Evolutionary conservation across 495 filamentous ascomycete species (phyloP).

Genomic region (Oleoguttula mirabilis): DNA sequence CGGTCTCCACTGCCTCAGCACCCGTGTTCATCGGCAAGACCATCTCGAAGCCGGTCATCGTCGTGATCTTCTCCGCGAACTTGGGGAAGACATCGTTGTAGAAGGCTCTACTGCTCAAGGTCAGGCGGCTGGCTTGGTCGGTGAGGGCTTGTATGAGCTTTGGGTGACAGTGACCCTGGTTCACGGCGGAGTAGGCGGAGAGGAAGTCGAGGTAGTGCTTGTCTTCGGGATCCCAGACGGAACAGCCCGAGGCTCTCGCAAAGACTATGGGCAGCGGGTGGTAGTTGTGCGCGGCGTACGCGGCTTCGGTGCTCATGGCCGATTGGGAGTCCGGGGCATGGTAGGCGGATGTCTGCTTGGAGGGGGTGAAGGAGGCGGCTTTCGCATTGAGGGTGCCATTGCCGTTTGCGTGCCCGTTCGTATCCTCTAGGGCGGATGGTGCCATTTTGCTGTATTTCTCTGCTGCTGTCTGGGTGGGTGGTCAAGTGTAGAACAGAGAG

Average conservation of each 20-base stretch:
- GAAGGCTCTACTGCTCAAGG: constrained; percentile 90
- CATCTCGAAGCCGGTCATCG: constrained; percentile 93
- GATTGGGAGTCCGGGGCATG: constrained; percentile 68
- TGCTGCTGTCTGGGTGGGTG: too few relatives aligned
- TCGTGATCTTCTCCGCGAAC: constrained; percentile 85
- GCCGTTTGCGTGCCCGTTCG: too few relatives aligned
- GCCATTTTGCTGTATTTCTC: too few relatives aligned
- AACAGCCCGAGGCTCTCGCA: constrained; percentile 46
- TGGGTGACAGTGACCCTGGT: constrained; percentile 97
- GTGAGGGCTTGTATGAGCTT: constrained; percentile 81
- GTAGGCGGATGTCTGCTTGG: constrained; percentile 42
- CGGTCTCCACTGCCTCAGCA: constrained; percentile 97
- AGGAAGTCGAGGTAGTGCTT: constrained; percentile 96
- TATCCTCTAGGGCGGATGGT: too few relatives aligned
- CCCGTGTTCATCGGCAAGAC: constrained; percentile 98
- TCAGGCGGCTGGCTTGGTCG: constrained; percentile 81
- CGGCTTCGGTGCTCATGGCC: constrained; percentile 69
- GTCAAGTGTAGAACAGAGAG: too few relatives aligned
- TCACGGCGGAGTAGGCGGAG: constrained; percentile 94
- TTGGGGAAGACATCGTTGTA: constrained; percentile 98
- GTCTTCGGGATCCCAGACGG: constrained; percentile 95
- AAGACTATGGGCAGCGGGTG: constrained; percentile 93
- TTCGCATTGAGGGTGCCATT: constrained; percentile 34
- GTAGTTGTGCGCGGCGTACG: constrained; percentile 95
- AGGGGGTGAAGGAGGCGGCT: constrained; percentile 41